Conservation (phyloP, 2,329 filamentous ascomycete species). For the Diaporthe sp. region DNA sequence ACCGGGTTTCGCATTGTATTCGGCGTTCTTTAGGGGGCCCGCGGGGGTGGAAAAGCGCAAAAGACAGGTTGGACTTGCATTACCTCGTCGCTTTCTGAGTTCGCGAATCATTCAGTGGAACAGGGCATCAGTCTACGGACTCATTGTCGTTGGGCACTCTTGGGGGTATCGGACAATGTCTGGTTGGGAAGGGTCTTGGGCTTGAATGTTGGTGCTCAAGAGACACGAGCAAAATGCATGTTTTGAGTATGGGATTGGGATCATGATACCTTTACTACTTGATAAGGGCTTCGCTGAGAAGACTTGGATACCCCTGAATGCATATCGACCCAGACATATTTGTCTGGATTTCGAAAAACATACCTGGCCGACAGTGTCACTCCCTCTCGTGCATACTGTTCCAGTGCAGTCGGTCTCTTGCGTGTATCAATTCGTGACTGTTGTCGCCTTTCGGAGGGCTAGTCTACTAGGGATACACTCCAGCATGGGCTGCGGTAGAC, state of each 20-base stretch:
- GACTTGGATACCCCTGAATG: slow-evolving; percentile 30
- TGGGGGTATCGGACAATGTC: background rate
- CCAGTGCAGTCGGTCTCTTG: background rate
- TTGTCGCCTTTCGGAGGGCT: background rate
- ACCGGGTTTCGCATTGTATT: slow-evolving; percentile 3
- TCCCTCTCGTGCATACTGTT: background rate
- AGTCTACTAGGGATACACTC: too few relatives aligned
- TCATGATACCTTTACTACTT: slow-evolving; percentile 33
- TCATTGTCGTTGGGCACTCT: background rate
- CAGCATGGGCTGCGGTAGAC: background rate
- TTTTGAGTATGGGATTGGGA: slow-evolving; percentile 26
- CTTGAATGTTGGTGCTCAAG: slow-evolving; percentile 19
- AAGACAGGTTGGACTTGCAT: slow-evolving; percentile 10
- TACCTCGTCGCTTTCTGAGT: slow-evolving; percentile 15
- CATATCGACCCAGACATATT: background rate
- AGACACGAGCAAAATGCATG: slow-evolving; percentile 4
- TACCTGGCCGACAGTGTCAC: background rate
- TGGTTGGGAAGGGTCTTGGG: background rate
- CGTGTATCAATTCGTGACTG: too few relatives aligned
- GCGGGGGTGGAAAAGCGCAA: slow-evolving; percentile 13
- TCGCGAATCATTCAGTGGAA: background rate
- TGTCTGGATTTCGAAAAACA: background rate
- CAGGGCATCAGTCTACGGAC: background rate
- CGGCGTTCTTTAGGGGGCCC: slow-evolving; percentile 13
- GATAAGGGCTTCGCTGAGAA: slow-evolving; percentile 1